Evolutionary conservation across 371 early-diverging fungal species (phyloP).

Genomic region (Phascolomyces articulosus): DNA sequence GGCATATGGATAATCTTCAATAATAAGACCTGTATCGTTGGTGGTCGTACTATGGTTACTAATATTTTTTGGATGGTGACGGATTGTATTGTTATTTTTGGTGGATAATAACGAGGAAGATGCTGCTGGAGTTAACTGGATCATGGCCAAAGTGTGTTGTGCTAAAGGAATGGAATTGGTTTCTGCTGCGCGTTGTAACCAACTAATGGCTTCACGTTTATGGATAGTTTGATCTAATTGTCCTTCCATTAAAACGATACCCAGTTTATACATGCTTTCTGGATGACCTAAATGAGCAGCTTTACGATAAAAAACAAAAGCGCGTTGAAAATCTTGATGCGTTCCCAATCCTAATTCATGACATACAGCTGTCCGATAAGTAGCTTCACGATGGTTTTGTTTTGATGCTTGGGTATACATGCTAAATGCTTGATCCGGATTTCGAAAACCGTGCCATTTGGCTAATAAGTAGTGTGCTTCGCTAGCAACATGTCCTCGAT

Average conservation of each 20-base stretch:
- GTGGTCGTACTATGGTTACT: not conserved
- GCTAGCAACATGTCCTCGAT: conserved; percentile 45
- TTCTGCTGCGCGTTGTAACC: conserved; percentile 85
- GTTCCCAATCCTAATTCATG: conserved; percentile 94
- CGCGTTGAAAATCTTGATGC: conserved; percentile 77
- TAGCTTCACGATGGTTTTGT: conserved; percentile 87
- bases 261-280: conserved; percentile 96
- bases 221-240: conserved; percentile 66
- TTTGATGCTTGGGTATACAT: conserved; percentile 93
- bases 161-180: conserved; percentile 74
- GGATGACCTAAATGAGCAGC: conserved; percentile 90
- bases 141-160: conserved; percentile 83
- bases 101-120: conserved; percentile 9
- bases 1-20: conserved; percentile 83
- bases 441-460: conserved; percentile 81
- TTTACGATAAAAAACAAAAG: conserved; percentile 91
- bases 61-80: not conserved
- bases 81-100: not conserved
- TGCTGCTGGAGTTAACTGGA: conserved; percentile 24
- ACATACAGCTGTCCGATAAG: conserved; percentile 95
- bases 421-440: conserved; percentile 87
- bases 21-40: conserved; percentile 33
- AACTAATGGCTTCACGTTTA: conserved; percentile 85
- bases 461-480: conserved; percentile 93
- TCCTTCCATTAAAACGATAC: conserved; percentile 77